A percentile compares a stretch with the other conserved stretches of the same genome.
Evolutionary conservation across 2,329 filamentous ascomycete species (phyloP).

Genomic region (Trichoderma arundinaceum): DNA sequence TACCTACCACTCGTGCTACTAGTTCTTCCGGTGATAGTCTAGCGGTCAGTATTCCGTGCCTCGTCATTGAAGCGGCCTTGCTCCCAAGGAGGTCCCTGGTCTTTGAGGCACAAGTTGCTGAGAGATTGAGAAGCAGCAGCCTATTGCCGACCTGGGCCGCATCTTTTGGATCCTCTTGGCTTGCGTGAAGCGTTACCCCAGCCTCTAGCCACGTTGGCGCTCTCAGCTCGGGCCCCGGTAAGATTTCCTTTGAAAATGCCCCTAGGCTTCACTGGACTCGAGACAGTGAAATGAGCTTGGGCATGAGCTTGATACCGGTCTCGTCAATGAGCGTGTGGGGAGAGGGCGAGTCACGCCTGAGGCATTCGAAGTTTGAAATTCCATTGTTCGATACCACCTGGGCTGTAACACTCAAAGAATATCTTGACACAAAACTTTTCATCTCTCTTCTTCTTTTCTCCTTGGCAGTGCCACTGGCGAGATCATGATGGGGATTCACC

Average conservation of each 20-base stretch:
- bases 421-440: background rate
- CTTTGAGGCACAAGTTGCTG: background rate
- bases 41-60: constrained; percentile 15
- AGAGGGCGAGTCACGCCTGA: background rate
- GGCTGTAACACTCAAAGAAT: background rate
- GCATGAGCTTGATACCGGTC: background rate
- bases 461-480: background rate
- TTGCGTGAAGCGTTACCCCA: too few relatives aligned
- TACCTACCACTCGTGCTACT: constrained; percentile 6
- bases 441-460: too few relatives aligned
- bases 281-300: too few relatives aligned
- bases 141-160: too few relatives aligned
- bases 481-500: background rate
- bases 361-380: background rate
- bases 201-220: too few relatives aligned
- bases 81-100: background rate
- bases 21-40: constrained; percentile 21
- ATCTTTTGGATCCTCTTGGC: too few relatives aligned
- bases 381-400: background rate
- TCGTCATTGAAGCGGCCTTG: background rate
- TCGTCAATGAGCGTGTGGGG: background rate
- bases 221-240: too few relatives aligned
- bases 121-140: too few relatives aligned
- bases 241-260: too few relatives aligned
- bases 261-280: too few relatives aligned